A percentile compares a stretch with the other conserved stretches of the same genome.
These are phyloP conservation scores for Phylloporus sp. DNA, from an alignment of 768 basidiomycete genomes.

Conservation along the genomic window DNA sequence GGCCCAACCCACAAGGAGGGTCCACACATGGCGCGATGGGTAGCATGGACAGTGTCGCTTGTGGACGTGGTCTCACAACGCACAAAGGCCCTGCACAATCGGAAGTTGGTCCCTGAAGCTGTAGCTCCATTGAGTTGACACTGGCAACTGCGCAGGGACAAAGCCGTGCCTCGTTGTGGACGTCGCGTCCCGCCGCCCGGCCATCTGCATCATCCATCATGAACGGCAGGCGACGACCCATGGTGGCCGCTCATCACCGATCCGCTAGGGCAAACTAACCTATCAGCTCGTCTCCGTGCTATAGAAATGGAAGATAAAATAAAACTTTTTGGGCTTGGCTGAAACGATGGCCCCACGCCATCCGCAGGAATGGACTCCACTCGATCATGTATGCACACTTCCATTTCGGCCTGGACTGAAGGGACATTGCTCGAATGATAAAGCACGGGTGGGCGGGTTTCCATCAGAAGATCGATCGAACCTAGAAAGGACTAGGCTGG, in stretches of 20 bases:
- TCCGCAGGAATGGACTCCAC: background rate
- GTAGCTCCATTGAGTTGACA: background rate
- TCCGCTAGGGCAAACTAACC: background rate
- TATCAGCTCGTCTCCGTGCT: background rate
- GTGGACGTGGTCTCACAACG: background rate
- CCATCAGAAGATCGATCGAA: conserved; percentile 32
- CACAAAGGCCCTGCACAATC: background rate
- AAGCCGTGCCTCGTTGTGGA: conserved; percentile 6
- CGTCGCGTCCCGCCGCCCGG: background rate
- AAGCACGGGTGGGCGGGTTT: conserved; percentile 12
- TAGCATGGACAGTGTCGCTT: background rate
- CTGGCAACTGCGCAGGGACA: conserved; percentile 3
- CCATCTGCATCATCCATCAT: background rate
- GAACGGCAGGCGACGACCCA: background rate
- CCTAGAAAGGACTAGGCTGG: conserved; percentile 19
- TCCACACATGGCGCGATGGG: background rate
- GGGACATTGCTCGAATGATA: conserved; percentile 6
- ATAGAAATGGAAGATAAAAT: background rate
- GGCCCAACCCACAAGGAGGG: conserved; percentile 5
- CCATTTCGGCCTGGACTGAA: conserved; percentile 3
- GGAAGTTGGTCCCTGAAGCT: conserved; percentile 1
- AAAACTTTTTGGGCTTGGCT: background rate
- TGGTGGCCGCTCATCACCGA: conserved; percentile 1
- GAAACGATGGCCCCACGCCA: conserved; percentile 1
- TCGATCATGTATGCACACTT: conserved; percentile 1